A percentile compares a stretch with the other conserved stretches of the same genome.
These are phyloP conservation scores for Diplodia mutila DNA, from an alignment of 2,329 filamentous ascomycete genomes.

Conservation along the genomic window DNA sequence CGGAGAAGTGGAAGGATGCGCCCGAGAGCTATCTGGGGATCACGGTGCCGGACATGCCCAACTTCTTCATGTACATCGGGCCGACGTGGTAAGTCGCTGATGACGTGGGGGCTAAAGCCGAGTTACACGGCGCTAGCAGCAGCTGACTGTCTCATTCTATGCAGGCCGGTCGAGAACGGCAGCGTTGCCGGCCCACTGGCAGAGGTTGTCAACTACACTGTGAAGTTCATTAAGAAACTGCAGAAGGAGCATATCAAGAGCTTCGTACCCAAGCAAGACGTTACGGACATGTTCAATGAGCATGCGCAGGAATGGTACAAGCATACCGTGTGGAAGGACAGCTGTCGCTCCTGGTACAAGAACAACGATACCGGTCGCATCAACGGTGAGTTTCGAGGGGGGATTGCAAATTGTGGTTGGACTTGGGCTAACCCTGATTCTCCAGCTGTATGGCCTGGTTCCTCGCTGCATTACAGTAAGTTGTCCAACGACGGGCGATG, in stretches of 20 bases:
- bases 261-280: constrained; percentile 46
- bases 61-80: constrained; percentile 48
- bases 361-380: constrained; percentile 45
- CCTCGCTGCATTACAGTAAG: constrained; percentile 52
- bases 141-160: no score
- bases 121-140: no score
- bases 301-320: constrained; percentile 54
- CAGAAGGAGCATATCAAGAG: constrained; percentile 50
- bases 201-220: constrained; percentile 45
- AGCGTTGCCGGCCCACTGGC: constrained; percentile 48
- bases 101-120: no score
- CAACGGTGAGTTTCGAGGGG: constrained; percentile 30
- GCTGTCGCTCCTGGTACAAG: constrained; percentile 52
- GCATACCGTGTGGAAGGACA: constrained; percentile 54
- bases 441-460: constrained; percentile 55
- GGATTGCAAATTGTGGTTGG: background rate
- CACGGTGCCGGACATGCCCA: constrained; percentile 49
- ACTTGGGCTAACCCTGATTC: background rate
- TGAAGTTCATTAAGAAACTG: constrained; percentile 52
- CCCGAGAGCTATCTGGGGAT: constrained; percentile 49
- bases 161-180: constrained; percentile 52
- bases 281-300: constrained; percentile 49
- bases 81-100: constrained; percentile 37
- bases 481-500: no score
- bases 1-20: constrained; percentile 45